phyloP scores from a whole-genome alignment of 2,329 filamentous ascomycete genomes.

The Stagonosporopsis cucurbitacearum region DNA sequence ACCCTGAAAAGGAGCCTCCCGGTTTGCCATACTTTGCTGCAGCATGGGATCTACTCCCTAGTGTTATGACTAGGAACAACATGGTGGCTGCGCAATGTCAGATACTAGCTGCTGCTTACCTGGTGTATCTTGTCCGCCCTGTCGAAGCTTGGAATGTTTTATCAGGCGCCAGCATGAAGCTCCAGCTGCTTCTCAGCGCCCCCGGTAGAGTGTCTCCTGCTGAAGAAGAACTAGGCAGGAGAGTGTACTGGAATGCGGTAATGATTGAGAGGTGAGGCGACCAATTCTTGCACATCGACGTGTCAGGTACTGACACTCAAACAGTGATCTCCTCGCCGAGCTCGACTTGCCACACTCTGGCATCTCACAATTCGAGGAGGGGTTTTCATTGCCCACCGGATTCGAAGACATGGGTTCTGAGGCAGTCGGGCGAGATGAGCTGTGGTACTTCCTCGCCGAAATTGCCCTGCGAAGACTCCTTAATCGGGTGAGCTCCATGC shows the following conservation, averaged over 20 bases:
- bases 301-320: slow-evolving; percentile 12
- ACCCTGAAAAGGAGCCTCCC: slow-evolving; percentile 72
- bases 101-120: slow-evolving; percentile 78
- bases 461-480: slow-evolving; percentile 79
- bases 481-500: slow-evolving; percentile 79
- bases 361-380: slow-evolving; percentile 81
- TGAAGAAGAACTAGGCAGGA: slow-evolving; percentile 74
- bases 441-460: slow-evolving; percentile 87
- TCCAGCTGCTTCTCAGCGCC: slow-evolving; percentile 78
- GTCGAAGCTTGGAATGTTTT: slow-evolving; percentile 83
- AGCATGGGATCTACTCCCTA: slow-evolving; percentile 78
- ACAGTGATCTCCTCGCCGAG: slow-evolving; percentile 73
- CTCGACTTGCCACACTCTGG: slow-evolving; percentile 82
- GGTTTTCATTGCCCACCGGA: slow-evolving; percentile 76
- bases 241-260: slow-evolving; percentile 84
- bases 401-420: slow-evolving; percentile 74
- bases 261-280: slow-evolving; percentile 69
- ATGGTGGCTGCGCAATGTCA: slow-evolving; percentile 81
- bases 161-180: slow-evolving; percentile 79
- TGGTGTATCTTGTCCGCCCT: slow-evolving; percentile 82
- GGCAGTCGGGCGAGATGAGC: slow-evolving; percentile 72
- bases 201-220: slow-evolving; percentile 73
- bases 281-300: too few relatives aligned
- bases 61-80: slow-evolving; percentile 80
- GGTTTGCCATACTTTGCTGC: slow-evolving; percentile 81